Evolutionary conservation across 306 rosid genomes (phyloP), one percentile per base, ranked within the genome.

Genomic region (Acacia melanoxylon): DNA sequence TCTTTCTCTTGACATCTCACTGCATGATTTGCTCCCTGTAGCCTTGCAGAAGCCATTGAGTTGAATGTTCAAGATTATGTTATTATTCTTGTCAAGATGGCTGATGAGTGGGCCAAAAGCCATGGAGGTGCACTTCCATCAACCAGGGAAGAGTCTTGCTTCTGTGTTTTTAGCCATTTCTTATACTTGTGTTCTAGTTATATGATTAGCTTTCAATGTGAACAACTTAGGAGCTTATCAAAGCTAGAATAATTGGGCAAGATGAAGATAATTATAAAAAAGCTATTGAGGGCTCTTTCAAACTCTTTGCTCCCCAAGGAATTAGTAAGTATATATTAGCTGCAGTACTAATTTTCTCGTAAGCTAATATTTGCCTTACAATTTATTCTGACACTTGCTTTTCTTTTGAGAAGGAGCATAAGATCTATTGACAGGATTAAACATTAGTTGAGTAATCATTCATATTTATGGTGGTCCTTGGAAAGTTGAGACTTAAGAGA

Each of bases 231-330:
- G 99, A 95, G 24, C 88, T 91, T 86, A 87, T 95, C 73, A 93
- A 91, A 89, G 87, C 92, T 40, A 79, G 89, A 88, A 93, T 79
- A 92, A 74, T 88, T 82, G 91, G 93, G 42, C 81, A 61, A 75
- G 99, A 95, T 86, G 99, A 92, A 86, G 99, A 93, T 85, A 95
- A 95, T 85, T 95, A 95, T 81, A 93, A 61, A 90, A 98, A 95
- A 87, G 99, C 98, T 74, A 90, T 90, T 79, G 98, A 95, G 45
- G 87, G 93, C 79, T 92, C 99, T 67, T 95, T 93, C 88, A 95
- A 95, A 92, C 93, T 95, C 82, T 95, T 91, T 83, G 91, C 98
- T 78, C 85, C 93, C 35, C 91, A 24, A 78, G 99, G 99, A 90
- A 93, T 93, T 63, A 89, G 99, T 95, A 89, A 88, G 97, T 85